Evolutionary conservation across 2,329 filamentous ascomycete species (phyloP), one percentile per base, ranked within the genome.

Genomic region (Nannizziopsis arthrosporioides): DNA sequence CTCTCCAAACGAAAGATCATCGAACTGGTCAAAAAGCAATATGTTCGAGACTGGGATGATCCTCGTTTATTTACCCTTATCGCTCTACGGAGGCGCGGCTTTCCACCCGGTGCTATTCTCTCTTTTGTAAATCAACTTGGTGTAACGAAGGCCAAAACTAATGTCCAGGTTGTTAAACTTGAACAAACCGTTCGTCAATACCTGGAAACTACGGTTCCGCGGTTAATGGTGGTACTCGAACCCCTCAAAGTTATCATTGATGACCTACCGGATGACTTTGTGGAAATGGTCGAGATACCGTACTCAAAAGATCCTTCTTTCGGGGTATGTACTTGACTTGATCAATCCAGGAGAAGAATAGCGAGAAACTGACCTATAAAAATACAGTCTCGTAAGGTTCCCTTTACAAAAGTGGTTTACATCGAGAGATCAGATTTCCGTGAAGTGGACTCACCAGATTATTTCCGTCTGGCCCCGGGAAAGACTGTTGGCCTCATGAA

Each of bases 81-180:
- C 49, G 85, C 77, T 1, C 77, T 94, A 44, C 80, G 84, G 44
- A 76, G 87, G 48, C 77, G 87, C 51, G 87, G 87, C 60, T 77
- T 94, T 0, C 87, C 87, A 1, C 85, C 87, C 0, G 84, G 84
- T 15, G 86, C 86, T 1, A 82, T 94, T 52, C 75, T 93, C 49
- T 81, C 84, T 46, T 94, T 94, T 57, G 79, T 93, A 44, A 84
- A 85, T 55, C 86, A 93, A 66, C 78, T 93, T 15, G 87, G 87
- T 31, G 86, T 94, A 31, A 92, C 87, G 0, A 89, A 86, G 18
- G 75, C 81, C 34, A 77, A 78, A 44, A 83, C 82, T 1, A 79
- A 84, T 53, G 92, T 92, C 56, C 80, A 88, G 61, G 80, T 84
- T 38, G 69, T 75, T 45, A 80, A 83, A 12, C 85, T 94, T 51